Conservation (phyloP, 495 filamentous ascomycete genomes). For the Penicillium nucicola region DNA sequence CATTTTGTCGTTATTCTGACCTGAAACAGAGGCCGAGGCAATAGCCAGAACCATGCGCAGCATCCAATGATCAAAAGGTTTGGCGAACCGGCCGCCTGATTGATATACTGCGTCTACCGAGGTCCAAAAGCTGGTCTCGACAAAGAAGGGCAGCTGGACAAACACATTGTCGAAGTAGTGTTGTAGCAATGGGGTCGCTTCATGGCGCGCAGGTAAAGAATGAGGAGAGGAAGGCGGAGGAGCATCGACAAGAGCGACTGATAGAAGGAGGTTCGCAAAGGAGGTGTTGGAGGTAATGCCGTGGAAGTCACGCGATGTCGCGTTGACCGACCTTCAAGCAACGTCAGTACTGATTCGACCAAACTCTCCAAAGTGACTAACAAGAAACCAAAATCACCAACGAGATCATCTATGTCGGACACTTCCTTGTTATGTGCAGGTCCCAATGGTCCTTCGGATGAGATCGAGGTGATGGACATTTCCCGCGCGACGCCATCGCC, state of each 20-base stretch:
- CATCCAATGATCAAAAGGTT: conserved; percentile 76
- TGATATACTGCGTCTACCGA: conserved; percentile 79
- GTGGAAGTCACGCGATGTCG: conserved; percentile 87
- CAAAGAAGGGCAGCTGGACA: conserved; percentile 73
- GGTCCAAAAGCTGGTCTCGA: conserved; percentile 68
- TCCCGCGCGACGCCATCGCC: conserved; percentile 58
- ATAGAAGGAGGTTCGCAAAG: conserved; percentile 78
- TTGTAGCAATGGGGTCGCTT: conserved; percentile 64
- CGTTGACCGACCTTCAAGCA: conserved; percentile 71
- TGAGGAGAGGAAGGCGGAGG: conserved; percentile 56
- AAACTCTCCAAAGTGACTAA: conserved; percentile 31
- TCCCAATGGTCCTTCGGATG: conserved; percentile 36
- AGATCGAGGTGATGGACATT: conserved; percentile 41
- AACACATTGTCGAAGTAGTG: conserved; percentile 82
- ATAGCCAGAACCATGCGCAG: conserved; percentile 88
- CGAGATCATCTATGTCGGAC: conserved; percentile 73
- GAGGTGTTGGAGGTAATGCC: conserved; percentile 80
- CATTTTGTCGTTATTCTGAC: conserved; percentile 57
- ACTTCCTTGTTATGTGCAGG: conserved; percentile 54
- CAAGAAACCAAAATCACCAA: conserved; percentile 80
- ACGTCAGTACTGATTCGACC: conserved; percentile 1
- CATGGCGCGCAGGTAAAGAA: conserved; percentile 62
- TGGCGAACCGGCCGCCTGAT: conserved; percentile 55
- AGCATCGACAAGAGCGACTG: conserved; percentile 63
- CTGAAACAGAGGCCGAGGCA: conserved; percentile 67